phyloP scores from a whole-genome alignment of 257 asterid species.

The Knoxia roxburghii region DNA sequence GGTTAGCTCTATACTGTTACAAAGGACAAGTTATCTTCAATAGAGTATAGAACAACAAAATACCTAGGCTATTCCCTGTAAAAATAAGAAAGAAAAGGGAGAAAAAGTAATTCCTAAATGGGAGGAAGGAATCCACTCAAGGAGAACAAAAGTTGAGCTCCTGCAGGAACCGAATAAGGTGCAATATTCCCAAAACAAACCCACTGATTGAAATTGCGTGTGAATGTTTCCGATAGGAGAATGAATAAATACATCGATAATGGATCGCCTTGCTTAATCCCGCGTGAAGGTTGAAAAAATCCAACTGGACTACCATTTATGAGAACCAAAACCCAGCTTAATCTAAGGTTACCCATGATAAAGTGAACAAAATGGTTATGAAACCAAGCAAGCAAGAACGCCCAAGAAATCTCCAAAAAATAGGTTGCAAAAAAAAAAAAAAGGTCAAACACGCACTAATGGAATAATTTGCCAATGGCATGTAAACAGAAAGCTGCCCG shows the following conservation, averaged over 20 bases:
- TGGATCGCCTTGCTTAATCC: too few species aligned
- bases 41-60: not conserved
- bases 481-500: not conserved
- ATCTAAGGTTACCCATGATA: too few species aligned
- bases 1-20: not conserved
- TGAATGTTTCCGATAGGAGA: too few species aligned
- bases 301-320: too few species aligned
- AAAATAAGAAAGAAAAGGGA: not conserved
- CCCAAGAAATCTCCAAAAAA: slow-evolving; percentile 69
- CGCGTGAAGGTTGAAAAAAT: too few species aligned
- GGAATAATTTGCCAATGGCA: not conserved
- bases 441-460: not conserved
- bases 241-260: too few species aligned
- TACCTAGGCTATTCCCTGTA: not conserved
- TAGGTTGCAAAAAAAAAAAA: slow-evolving; percentile 45
- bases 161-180: too few species aligned
- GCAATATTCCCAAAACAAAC: too few species aligned
- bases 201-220: too few species aligned
- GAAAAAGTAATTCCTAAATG: not conserved
- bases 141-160: slow-evolving; percentile 1
- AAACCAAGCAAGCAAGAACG: too few species aligned
- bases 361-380: too few species aligned
- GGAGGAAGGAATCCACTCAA: not conserved
- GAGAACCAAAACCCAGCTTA: too few species aligned
- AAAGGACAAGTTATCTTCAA: not conserved